Evolutionary conservation across 192 early-diverging fungal genomes (phyloP).

Genomic region (Podila horticola): DNA sequence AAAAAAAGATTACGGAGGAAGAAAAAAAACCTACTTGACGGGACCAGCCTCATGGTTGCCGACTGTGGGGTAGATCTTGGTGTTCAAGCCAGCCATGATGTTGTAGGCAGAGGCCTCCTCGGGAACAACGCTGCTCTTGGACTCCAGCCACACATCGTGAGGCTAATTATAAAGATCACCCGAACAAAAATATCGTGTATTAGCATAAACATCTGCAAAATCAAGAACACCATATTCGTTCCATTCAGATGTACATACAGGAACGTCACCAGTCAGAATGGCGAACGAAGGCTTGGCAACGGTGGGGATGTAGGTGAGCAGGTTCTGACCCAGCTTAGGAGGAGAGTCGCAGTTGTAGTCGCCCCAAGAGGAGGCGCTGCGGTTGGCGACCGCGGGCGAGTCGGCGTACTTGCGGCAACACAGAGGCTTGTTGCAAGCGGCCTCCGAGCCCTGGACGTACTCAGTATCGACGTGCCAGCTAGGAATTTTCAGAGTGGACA

Average conservation of each 20-base stretch:
- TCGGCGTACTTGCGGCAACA: conserved; percentile 61
- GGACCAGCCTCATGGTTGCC: conserved; percentile 67
- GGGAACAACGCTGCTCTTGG: conserved; percentile 29
- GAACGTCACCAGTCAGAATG: conserved; percentile 67
- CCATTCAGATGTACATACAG: conserved; percentile 1
- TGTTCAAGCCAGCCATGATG: conserved; percentile 34
- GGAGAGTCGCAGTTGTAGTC: conserved; percentile 65
- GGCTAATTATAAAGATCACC: conserved; percentile 62
- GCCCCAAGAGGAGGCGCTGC: conserved; percentile 49
- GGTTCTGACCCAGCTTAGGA: conserved; percentile 53
- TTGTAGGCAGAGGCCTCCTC: conserved; percentile 44
- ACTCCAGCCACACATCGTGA: conserved; percentile 61
- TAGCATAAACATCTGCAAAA: conserved; percentile 47
- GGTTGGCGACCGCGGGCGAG: conserved; percentile 48
- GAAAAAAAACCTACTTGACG: conserved; percentile 15
- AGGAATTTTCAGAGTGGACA: too few relatives aligned
- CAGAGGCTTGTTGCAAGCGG: conserved; percentile 57
- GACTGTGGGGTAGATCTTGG: conserved; percentile 57
- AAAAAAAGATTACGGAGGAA: neutral
- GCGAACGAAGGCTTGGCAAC: conserved; percentile 53
- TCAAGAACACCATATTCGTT: neutral
- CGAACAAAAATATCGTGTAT: conserved; percentile 33
- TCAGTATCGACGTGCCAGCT: conserved; percentile 33
- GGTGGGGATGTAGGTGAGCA: conserved; percentile 56
- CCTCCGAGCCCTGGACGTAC: conserved; percentile 54